These are phyloP conservation scores for Podospora pseudoanserina DNA, from an alignment of 495 filamentous ascomycete species.

Conservation along the genomic window DNA sequence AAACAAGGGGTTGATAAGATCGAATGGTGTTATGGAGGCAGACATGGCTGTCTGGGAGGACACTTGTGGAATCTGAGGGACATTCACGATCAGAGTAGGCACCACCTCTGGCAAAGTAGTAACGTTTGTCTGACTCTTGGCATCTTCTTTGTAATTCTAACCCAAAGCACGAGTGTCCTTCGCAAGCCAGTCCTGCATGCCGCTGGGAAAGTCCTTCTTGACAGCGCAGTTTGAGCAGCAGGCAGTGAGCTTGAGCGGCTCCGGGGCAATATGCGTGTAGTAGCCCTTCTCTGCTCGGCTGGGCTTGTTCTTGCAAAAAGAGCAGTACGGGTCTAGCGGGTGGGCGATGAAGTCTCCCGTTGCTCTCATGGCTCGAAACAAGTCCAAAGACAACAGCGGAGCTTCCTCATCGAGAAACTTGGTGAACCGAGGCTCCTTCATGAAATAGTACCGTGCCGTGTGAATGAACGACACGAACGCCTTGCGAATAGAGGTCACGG, in stretches of 20 bases:
- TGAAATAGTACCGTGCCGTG: conserved; percentile 23
- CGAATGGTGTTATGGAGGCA: no score
- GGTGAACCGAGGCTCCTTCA: conserved; percentile 20
- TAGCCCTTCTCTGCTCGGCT: conserved; percentile 16
- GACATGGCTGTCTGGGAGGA: no score
- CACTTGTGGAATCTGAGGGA: no score
- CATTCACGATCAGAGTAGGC: no score
- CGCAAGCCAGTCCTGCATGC: conserved; percentile 16
- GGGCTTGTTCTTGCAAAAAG: conserved; percentile 22
- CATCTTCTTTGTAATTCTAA: not conserved
- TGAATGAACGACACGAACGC: conserved; percentile 22
- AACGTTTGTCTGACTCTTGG: not conserved
- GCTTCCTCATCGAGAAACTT: conserved; percentile 16
- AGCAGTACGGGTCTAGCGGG: conserved; percentile 19
- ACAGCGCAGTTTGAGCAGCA: conserved; percentile 19
- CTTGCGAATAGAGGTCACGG: conserved; percentile 12
- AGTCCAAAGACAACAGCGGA: conserved; percentile 20
- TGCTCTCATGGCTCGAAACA: conserved; percentile 23
- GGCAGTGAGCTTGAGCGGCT: conserved; percentile 13
- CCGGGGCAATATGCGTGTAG: conserved; percentile 23
- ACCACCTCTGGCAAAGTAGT: not conserved
- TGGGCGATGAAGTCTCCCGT: conserved; percentile 22
- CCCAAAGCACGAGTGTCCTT: conserved; percentile 10
- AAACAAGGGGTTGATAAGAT: no score
- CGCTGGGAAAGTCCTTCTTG: conserved; percentile 6